Base-by-base conservation (phyloP, 192 early-diverging fungal genomes). In the Mortierella claussenii region DNA sequence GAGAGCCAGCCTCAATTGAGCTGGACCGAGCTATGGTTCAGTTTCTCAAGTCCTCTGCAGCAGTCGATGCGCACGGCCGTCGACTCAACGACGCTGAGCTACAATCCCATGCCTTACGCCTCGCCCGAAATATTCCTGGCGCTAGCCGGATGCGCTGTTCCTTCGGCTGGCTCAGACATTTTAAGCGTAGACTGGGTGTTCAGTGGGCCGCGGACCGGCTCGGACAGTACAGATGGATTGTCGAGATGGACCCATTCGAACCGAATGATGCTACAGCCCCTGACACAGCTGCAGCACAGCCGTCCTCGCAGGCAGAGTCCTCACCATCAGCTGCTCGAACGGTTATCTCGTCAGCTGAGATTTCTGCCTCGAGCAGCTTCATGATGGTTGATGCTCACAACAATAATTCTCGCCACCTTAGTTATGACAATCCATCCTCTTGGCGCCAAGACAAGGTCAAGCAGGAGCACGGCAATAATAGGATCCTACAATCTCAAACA, bases 1-100 rank as follows among this genome's bases (percentile, higher is more conserved):
- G 73, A 33, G 73, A 76, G 48, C 73, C 73, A n/a, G 73, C 73
- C 27, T 76, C 73, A 52, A 65, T 60, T 52, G 73, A 76, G 64
- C 58, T 76, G 21, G 73, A 76, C 54, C 55, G 64, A 56, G 73
- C 73, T 15, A 76, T 76, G 73, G 73, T 76, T 18, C 49, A 66
- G 31, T 76, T 76, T 59, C 58, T 76, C 0, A 76, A 76, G 32
- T 65, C 61, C 20, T 58, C 73, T 12, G 63, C 56, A 13, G 64
- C 63, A 18, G 65, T 76, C 20, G 73, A 76, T 52, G 58, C 47
- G 32, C 73, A 67, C 36, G 73, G 73, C 51, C 73, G 73, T 8
- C 64, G 73, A 15, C 73, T 76, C 33, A 76, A 67, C 4, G 73
- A 76, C 43, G 73, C 73, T 3, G 73, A 76, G 42, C 73, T 76